These are phyloP conservation scores for Chamaecyparis obtusa DNA, from an alignment of 75 land plant genomes.

Conservation along the genomic window DNA sequence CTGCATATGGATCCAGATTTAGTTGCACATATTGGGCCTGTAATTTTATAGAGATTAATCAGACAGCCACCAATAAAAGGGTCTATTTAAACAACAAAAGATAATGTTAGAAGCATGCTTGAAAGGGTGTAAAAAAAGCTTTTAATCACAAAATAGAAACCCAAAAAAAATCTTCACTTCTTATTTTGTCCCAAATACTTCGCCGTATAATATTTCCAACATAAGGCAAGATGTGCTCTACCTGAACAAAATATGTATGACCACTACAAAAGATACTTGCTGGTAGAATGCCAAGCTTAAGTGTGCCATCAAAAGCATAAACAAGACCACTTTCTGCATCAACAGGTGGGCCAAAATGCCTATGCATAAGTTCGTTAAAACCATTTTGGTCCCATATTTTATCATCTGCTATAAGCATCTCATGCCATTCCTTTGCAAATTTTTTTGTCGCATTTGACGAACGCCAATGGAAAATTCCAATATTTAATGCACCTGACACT, in stretches of 20 bases:
- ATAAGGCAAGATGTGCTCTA: slow-evolving; percentile 13
- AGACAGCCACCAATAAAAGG: not conserved
- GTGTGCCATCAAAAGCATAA: slow-evolving; percentile 78
- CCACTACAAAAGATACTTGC: slow-evolving; percentile 98
- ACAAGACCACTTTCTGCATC: slow-evolving; percentile 71
- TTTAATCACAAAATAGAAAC: not conserved
- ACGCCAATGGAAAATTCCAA: slow-evolving; percentile 95
- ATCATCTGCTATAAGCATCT: slow-evolving; percentile 74
- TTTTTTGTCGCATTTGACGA: slow-evolving; percentile 66
- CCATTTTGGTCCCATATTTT: slow-evolving; percentile 98
- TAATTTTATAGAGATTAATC: not conserved
- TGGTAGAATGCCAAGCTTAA: slow-evolving; percentile 87
- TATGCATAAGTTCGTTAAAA: slow-evolving; percentile 77
- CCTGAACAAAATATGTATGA: slow-evolving; percentile 98
- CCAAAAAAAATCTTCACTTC: not conserved
- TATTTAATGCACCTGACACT: slow-evolving; percentile 79
- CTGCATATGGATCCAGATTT: slow-evolving; percentile 82
- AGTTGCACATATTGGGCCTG: slow-evolving; percentile 70
- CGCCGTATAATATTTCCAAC: not conserved
- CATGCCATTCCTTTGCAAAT: slow-evolving; percentile 84
- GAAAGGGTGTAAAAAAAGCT: not conserved
- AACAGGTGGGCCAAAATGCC: slow-evolving; percentile 70
- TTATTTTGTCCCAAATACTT: not conserved
- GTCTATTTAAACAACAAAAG: not conserved
- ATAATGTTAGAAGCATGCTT: not conserved